Base-by-base conservation (phyloP, 2,329 filamentous ascomycete genomes). In the Apiospora koreana region DNA sequence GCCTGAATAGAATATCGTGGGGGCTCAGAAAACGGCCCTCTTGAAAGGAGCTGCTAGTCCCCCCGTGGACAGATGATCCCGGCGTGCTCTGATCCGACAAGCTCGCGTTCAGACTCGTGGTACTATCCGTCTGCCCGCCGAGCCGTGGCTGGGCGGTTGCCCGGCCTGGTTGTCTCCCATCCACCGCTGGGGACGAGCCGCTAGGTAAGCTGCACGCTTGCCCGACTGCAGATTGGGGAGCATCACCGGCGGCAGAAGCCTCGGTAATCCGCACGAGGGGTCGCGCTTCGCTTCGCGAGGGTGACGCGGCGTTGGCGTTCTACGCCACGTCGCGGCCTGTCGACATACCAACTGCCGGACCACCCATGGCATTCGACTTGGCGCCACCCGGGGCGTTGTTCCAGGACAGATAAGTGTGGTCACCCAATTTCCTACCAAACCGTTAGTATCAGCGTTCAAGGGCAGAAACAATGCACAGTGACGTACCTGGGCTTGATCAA, bases 391-490 rank as follows among this genome's bases (percentile, higher is more conserved):
- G 86, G 0, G 83, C 83, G 71, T 89, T 89, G 80, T 98, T 98
- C 96, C 96, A 99, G 31, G 94, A 96, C 66, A 99, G 88, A 80
- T 99, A 98, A 10, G 94, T 98, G 82, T 98, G 96, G 81, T 99
- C 96, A 72, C 96, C 96, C 54, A 99, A 89, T 92, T 98, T 99
- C 78, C 96, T 95, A 75, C 4, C 23, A 1, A 28, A 46, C 6
- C 3, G 67, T 73, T n/a, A 74, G 68, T 69, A 14, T 7, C 28
- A 23, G 62, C 12, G 38, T 23, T 65, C 28, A 16, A 21, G 65
- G 48, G 50, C 65, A 18, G 25, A 21, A 58, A 69, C 12, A 62
- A 69, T 21, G 28, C 68, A 35, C 42, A 54, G 67, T 82, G 89
- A 78, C 23, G 42, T 85, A 94, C 93, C 93, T 92, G 72, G 96